Base-by-base conservation (phyloP, 2,329 filamentous ascomycete species). In the Tothia fuscella region DNA sequence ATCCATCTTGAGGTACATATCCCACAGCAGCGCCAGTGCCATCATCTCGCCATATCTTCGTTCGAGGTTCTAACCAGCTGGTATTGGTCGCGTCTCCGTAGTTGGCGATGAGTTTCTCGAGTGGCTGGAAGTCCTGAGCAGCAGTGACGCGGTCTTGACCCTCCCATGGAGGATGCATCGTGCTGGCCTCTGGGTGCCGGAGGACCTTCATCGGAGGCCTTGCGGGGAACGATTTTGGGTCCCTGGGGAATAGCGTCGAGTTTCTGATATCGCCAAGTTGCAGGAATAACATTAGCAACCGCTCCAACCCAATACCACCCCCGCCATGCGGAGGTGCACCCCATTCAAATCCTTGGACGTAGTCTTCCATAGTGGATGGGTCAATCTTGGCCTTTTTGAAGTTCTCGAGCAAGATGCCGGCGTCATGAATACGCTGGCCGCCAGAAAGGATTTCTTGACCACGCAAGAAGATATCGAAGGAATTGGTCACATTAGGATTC, bases 31-130 rank as follows among this genome's bases (percentile, higher is more conserved):
- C 88, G 37, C 88, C 88, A 2, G 82, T 89, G 25, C 66, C 59
- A 17, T 73, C 64, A 55, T 94, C 85, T 22, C 88, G 79, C 85
- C 86, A 95, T 44, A 93, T 78, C 54, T 84, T 72, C 58, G 88
- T 94, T 5, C 86, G 78, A 5, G 87, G 82, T 57, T 95, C 88
- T 6, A 91, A 74, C 86, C 87, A 95, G 0, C 86, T 91, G 0
- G 88, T 95, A 55, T 93, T 93, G 37, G 86, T 87, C 2, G 88
- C 86, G 60, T 95, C 88, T 47, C 88, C 88, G 51, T 95, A 95
- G 60, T 95, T 95, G 55, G 86, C 86, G 58, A 95, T 87, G 31
- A 95, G 77, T 56, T 93, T 82, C 57, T 88, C 84, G 4, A 95
- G 58, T 0, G 84, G 71, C 39, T 87, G 87, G 41, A 82, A 66